Conservation (phyloP, 495 filamentous ascomycete genomes). For the Lentithecium fluviatile region DNA sequence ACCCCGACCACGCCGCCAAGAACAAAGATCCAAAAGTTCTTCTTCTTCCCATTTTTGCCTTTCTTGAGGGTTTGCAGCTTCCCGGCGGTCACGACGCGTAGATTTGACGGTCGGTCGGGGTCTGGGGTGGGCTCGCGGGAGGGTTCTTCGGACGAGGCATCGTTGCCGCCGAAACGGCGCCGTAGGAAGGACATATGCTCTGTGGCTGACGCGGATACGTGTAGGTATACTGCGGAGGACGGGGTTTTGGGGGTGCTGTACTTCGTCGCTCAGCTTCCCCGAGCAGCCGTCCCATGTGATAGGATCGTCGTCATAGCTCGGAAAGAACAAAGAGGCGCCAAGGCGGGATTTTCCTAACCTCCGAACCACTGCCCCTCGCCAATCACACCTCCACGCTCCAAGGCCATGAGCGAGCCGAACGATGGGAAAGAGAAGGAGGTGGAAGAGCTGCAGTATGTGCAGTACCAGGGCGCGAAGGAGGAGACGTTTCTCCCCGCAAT, state of each 20-base stretch:
- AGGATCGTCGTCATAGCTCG: constrained; percentile 26
- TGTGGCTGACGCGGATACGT: background rate
- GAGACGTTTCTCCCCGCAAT: constrained; percentile 81
- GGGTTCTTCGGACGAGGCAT: constrained; percentile 15
- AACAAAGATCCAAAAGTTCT: constrained; percentile 74
- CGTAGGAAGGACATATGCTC: constrained; percentile 40
- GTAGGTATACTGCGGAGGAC: background rate
- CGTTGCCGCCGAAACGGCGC: constrained; percentile 37
- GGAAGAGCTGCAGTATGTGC: constrained; percentile 70
- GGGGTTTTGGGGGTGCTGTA: background rate
- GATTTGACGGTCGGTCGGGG: constrained; percentile 27
- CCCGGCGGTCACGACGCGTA: constrained; percentile 38
- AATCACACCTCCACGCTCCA: constrained; percentile 1
- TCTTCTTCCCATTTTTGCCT: constrained; percentile 46
- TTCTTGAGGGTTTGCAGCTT: constrained; percentile 47
- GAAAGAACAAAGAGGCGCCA: background rate
- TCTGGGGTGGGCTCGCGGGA: constrained; percentile 27
- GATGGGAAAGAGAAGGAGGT: constrained; percentile 3
- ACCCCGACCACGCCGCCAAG: constrained; percentile 83
- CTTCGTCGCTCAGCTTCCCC: background rate
- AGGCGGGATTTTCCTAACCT: background rate
- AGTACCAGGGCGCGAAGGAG: constrained; percentile 78
- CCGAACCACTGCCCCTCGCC: background rate
- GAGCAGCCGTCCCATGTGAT: constrained; percentile 13
- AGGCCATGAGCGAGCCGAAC: constrained; percentile 30